Evolutionary conservation across 2,329 filamentous ascomycete genomes (phyloP).

Genomic region (Hymenoscyphus fructigenus): DNA sequence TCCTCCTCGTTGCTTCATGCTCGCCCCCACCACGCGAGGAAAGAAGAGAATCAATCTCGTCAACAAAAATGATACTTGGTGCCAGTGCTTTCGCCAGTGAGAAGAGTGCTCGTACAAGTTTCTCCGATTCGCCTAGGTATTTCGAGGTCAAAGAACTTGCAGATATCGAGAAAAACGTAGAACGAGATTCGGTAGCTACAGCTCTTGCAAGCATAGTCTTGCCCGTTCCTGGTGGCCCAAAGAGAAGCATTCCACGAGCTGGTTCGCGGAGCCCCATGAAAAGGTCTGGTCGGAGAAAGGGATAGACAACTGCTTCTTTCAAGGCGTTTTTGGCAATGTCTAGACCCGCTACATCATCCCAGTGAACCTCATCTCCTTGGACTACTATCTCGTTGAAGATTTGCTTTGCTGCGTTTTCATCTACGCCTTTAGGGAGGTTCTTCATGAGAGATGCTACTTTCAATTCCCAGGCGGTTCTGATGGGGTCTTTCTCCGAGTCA

Average conservation of each 20-base stretch:
- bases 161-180: conserved; percentile 96
- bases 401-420: conserved; percentile 79
- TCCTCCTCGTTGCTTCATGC: conserved; percentile 87
- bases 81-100: conserved; percentile 83
- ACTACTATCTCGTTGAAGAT: conserved; percentile 97
- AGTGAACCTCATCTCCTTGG: conserved; percentile 90
- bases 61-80: conserved; percentile 96
- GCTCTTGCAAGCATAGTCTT: conserved; percentile 97
- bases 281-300: conserved; percentile 89
- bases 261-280: conserved; percentile 96
- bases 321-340: conserved; percentile 88
- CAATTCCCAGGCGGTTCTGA: conserved; percentile 56
- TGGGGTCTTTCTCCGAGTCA: conserved; percentile 43
- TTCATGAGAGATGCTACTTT: conserved; percentile 68
- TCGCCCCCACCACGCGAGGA: conserved; percentile 83
- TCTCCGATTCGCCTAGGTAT: conserved; percentile 94
- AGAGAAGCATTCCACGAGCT: conserved; percentile 90
- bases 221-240: conserved; percentile 94
- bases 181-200: conserved; percentile 90
- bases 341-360: conserved; percentile 89
- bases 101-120: conserved; percentile 90
- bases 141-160: conserved; percentile 94
- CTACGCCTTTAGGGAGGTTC: conserved; percentile 77
- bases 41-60: conserved; percentile 93
- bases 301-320: conserved; percentile 95